A percentile compares a stretch with the other conserved stretches of the same genome.
Conservation (phyloP, 2,329 filamentous ascomycete species). For the Metarhizium rileyi region DNA sequence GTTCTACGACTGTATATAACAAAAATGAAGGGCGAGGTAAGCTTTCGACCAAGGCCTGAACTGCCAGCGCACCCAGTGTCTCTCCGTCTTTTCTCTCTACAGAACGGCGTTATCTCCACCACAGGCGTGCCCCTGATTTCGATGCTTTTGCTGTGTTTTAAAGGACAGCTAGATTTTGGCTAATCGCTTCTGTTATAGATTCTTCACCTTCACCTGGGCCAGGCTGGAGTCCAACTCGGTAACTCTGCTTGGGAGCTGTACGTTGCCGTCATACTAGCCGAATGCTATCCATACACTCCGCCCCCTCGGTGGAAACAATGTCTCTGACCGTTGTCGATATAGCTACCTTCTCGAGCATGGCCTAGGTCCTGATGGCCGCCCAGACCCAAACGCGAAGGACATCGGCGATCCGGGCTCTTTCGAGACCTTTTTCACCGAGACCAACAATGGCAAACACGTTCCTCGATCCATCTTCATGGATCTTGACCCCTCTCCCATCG, state of each 20-base stretch:
- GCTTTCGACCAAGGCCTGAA: conserved; percentile 15
- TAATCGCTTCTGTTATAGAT: conserved; percentile 31
- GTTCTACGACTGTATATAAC: conserved; percentile 12
- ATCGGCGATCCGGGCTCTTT: conserved; percentile 52
- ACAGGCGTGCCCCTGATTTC: neutral
- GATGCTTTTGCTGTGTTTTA: neutral
- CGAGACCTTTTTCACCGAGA: conserved; percentile 68
- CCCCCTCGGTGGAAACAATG: conserved; percentile 1
- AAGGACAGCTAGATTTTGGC: neutral
- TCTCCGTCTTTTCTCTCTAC: neutral
- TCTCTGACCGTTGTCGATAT: conserved; percentile 17
- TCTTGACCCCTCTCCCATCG: conserved; percentile 62
- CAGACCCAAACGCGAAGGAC: conserved; percentile 51
- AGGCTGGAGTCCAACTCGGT: conserved; percentile 65
- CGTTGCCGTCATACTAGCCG: conserved; percentile 22
- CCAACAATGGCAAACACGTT: conserved; percentile 61
- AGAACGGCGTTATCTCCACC: neutral
- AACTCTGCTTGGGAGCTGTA: conserved; percentile 72
- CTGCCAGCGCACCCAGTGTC: neutral
- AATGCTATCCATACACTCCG: neutral
- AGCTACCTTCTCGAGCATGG: conserved; percentile 68
- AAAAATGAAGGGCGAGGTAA: conserved; percentile 47
- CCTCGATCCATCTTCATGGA: conserved; percentile 65
- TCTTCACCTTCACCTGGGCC: conserved; percentile 54
- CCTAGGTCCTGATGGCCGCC: conserved; percentile 53